Conservation (phyloP, 176 grass and related monocot genomes). For the Hordeum marinum region DNA sequence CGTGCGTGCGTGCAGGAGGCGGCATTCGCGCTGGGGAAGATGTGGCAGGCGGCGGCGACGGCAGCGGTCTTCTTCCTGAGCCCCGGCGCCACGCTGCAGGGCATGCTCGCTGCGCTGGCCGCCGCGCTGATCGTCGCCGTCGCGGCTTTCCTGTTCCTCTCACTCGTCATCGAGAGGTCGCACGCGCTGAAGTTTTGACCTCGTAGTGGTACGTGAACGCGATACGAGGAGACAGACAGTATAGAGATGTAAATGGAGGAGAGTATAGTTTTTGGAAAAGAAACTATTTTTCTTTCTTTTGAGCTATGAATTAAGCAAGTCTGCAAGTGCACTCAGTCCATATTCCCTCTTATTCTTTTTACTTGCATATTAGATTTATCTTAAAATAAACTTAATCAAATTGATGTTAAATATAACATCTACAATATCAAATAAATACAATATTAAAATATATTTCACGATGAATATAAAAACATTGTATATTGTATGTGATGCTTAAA, state of each 20-base stretch:
- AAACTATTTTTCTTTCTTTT: not conserved
- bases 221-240: too few relatives aligned
- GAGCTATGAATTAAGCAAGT: too few relatives aligned
- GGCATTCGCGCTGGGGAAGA: conserved; percentile 6
- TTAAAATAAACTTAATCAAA: too few relatives aligned
- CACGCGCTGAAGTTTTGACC: not conserved
- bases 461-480: too few relatives aligned
- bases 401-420: too few relatives aligned
- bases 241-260: not conserved
- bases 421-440: too few relatives aligned
- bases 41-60: conserved; percentile 10
- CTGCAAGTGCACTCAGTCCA: too few relatives aligned
- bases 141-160: not conserved
- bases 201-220: too few relatives aligned
- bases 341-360: too few relatives aligned
- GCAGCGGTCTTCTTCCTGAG: conserved; percentile 11
- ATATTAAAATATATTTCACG: too few relatives aligned
- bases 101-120: not conserved
- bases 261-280: not conserved
- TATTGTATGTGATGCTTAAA: too few relatives aligned
- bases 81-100: conserved; percentile 12
- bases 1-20: not conserved
- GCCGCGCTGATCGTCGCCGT: not conserved
- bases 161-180: not conserved
- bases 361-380: too few relatives aligned